Percentiles rank a stretch among this genome's conserved stretches.
Evolutionary conservation across 371 early-diverging fungal species (phyloP).

Genomic region (Mucor piriformis): DNA sequence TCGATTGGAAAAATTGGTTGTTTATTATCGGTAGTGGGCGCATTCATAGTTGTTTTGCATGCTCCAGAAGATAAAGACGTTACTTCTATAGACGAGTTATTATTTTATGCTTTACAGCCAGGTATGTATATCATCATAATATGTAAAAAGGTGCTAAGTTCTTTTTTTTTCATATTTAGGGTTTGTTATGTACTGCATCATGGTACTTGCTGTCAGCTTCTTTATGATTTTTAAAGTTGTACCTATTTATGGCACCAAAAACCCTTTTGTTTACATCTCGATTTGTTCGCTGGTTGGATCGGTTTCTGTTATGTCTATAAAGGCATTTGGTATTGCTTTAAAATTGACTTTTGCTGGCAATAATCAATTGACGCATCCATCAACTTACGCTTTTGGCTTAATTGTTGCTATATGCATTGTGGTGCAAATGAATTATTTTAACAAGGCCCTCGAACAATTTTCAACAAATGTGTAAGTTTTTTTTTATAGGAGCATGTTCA

Average conservation of each 20-base stretch:
- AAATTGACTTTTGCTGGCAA: slow-evolving; percentile 88
- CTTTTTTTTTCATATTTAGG: too few relatives aligned
- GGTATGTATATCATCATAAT: not conserved
- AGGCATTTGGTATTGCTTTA: slow-evolving; percentile 90
- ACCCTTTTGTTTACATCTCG: slow-evolving; percentile 85
- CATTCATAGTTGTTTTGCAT: slow-evolving; percentile 85
- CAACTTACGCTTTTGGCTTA: slow-evolving; percentile 86
- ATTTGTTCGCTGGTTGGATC: slow-evolving; percentile 89
- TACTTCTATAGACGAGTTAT: slow-evolving; percentile 57
- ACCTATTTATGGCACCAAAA: slow-evolving; percentile 76
- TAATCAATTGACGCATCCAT: slow-evolving; percentile 87
- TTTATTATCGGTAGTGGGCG: slow-evolving; percentile 87
- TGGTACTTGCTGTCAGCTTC: slow-evolving; percentile 64
- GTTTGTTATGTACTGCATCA: slow-evolving; percentile 78
- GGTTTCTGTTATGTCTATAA: slow-evolving; percentile 88
- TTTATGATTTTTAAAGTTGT: slow-evolving; percentile 81
- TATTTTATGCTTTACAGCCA: slow-evolving; percentile 55
- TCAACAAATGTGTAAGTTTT: slow-evolving; percentile 77
- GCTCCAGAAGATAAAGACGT: slow-evolving; percentile 84
- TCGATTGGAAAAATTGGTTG: slow-evolving; percentile 85
- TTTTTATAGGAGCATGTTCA: not conserved
- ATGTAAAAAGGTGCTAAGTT: not conserved
- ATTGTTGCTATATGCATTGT: slow-evolving; percentile 81
- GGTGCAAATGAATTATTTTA: slow-evolving; percentile 95
- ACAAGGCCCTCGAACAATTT: slow-evolving; percentile 91